These are phyloP conservation scores for Puccinia triticina DNA, from an alignment of 1,284 basidiomycete genomes.

Conservation along the genomic window DNA sequence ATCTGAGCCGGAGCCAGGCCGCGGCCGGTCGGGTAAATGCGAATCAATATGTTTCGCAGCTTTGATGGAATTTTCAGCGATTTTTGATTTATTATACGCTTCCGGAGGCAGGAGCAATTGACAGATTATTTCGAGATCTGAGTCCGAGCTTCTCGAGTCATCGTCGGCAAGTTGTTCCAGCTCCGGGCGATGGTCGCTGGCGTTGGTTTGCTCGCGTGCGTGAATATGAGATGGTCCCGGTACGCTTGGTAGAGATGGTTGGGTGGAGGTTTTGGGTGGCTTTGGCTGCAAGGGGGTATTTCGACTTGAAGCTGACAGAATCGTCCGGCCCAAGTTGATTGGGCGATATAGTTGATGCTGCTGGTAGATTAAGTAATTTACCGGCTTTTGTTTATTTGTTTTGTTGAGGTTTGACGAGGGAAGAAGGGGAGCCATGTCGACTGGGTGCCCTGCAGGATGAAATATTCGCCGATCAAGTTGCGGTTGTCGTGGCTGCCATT, in stretches of 20 bases:
- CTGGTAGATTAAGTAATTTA: slow-evolving; percentile 12
- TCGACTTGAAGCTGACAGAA: background rate
- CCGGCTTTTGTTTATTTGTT: background rate
- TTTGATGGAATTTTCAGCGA: too few relatives aligned
- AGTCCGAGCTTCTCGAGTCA: background rate
- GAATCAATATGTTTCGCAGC: too few relatives aligned
- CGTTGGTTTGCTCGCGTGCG: background rate
- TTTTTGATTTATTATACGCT: background rate
- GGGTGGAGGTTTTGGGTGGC: background rate
- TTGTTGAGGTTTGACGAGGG: slow-evolving; percentile 6
- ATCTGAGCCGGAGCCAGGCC: background rate
- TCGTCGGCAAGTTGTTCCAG: background rate
- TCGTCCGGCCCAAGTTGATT: background rate
- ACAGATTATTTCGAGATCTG: background rate
- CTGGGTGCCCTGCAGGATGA: too few relatives aligned
- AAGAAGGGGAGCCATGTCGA: background rate
- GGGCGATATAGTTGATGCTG: slow-evolving; percentile 11
- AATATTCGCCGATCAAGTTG: too few relatives aligned
- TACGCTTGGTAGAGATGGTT: background rate
- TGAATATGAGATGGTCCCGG: slow-evolving; percentile 1
- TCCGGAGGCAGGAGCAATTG: background rate
- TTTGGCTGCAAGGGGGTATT: background rate
- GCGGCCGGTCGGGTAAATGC: background rate
- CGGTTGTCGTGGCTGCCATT: too few relatives aligned
- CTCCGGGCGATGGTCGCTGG: background rate